Conservation (phyloP, 2,329 filamentous ascomycete genomes). For the Pestalotiopsis sp. region DNA sequence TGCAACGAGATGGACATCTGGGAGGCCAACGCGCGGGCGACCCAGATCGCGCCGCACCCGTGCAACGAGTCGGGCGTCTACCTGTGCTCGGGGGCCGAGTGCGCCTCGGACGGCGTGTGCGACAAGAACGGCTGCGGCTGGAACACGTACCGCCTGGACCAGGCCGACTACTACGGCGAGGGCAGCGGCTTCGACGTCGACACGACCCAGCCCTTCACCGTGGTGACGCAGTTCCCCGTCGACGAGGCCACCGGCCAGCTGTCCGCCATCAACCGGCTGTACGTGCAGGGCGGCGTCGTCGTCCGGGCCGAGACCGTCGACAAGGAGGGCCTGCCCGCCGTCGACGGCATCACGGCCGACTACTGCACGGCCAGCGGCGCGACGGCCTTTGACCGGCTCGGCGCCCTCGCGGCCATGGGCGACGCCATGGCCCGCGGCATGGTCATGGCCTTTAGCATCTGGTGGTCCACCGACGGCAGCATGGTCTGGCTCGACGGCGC, state of each 20-base stretch:
- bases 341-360: slow-evolving; percentile 36
- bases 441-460: slow-evolving; percentile 54
- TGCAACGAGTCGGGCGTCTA: slow-evolving; percentile 36
- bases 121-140: slow-evolving; percentile 40
- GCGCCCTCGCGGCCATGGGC: slow-evolving; percentile 45
- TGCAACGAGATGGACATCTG: slow-evolving; percentile 43
- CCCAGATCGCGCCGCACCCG: slow-evolving; percentile 39
- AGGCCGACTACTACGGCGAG: slow-evolving; percentile 34
- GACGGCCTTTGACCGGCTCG: slow-evolving; percentile 35
- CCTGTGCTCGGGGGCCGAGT: slow-evolving; percentile 33
- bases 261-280: slow-evolving; percentile 36
- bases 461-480: slow-evolving; percentile 51
- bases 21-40: slow-evolving; percentile 39
- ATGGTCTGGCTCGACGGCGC: slow-evolving; percentile 59
- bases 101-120: slow-evolving; percentile 33
- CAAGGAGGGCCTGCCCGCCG: slow-evolving; percentile 35
- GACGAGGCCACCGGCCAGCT: slow-evolving; percentile 31
- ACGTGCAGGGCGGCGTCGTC: slow-evolving; percentile 38
- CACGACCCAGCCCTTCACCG: slow-evolving; percentile 37
- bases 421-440: slow-evolving; percentile 47
- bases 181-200: slow-evolving; percentile 34
- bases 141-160: slow-evolving; percentile 37
- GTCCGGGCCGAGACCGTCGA: slow-evolving; percentile 33
- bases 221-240: slow-evolving; percentile 40
- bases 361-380: slow-evolving; percentile 39